These are phyloP conservation scores for Yamadazyma jaroonii DNA, from an alignment of 1,139 yeast species.

Conservation along the genomic window DNA sequence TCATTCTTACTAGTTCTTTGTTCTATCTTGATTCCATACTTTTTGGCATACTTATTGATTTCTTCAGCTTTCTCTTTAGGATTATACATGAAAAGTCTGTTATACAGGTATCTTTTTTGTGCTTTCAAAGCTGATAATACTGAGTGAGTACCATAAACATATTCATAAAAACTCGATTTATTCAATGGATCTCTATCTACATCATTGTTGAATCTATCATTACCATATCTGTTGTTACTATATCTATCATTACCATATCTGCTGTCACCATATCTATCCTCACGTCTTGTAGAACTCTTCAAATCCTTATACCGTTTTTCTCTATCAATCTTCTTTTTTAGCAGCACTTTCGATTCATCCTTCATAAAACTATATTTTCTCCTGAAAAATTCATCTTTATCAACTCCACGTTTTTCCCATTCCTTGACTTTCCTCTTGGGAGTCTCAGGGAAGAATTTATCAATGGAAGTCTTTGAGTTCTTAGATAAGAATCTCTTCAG, in stretches of 20 bases:
- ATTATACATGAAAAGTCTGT: conserved; percentile 49
- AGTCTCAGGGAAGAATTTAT: conserved; percentile 11
- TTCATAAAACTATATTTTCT: conserved; percentile 33
- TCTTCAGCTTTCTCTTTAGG: conserved; percentile 29
- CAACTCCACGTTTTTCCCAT: conserved; percentile 38
- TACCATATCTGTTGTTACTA: conserved; percentile 4
- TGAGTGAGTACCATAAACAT: conserved; percentile 73
- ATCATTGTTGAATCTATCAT: too few species aligned
- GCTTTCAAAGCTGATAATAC: conserved; percentile 68
- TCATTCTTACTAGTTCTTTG: conserved; percentile 50
- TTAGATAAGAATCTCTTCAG: conserved; percentile 3
- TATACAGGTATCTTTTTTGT: conserved; percentile 51
- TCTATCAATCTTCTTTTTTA: conserved; percentile 37
- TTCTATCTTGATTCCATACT: conserved; percentile 41
- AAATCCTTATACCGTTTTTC: conserved; percentile 27
- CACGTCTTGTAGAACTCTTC: conserved; percentile 9
- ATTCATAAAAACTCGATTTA: conserved; percentile 55
- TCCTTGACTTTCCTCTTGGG: conserved; percentile 20
- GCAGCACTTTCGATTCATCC: conserved; percentile 24
- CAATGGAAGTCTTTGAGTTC: conserved; percentile 10
- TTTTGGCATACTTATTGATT: conserved; percentile 46
- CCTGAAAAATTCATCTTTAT: conserved; percentile 42
- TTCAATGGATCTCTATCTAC: conserved; percentile 10
- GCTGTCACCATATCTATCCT: conserved; percentile 2
- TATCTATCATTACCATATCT: not conserved